Conservation (phyloP, 345 rosid genomes). For the Eucalyptus pauciflora region DNA sequence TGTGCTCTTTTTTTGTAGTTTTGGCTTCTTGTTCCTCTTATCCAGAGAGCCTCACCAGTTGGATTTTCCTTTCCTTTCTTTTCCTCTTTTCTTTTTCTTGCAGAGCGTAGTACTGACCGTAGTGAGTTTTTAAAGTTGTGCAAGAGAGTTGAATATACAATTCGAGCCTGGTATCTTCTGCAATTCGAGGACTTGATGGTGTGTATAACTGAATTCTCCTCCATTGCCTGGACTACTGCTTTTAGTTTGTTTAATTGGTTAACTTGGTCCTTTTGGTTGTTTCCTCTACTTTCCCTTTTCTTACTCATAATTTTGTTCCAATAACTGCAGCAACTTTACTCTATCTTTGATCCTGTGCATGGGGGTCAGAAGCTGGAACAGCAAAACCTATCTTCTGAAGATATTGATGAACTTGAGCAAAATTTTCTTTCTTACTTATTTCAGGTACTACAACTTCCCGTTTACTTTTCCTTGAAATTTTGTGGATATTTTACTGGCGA, state of each 20-base stretch:
- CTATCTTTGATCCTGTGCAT: conserved; percentile 73
- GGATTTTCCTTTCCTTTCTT: not conserved
- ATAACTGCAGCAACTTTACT: conserved; percentile 70
- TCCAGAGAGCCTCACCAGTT: not conserved
- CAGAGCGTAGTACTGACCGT: conserved; percentile 57
- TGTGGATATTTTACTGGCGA: not conserved
- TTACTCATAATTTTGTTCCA: not conserved
- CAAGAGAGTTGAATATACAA: conserved; percentile 87
- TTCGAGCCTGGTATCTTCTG: conserved; percentile 92
- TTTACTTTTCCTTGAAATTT: not conserved
- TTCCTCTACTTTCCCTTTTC: not conserved
- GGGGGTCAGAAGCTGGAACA: conserved; percentile 75
- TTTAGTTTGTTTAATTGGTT: not conserved
- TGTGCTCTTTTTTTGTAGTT: not conserved
- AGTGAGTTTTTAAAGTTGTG: conserved; percentile 82
- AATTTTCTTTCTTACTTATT: conserved; percentile 76
- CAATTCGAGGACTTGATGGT: conserved; percentile 98
- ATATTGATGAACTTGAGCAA: conserved; percentile 75
- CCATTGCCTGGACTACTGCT: not conserved
- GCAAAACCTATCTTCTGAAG: conserved; percentile 51
- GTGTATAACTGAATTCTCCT: not conserved
- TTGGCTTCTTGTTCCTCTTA: not conserved
- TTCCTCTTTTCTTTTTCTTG: not conserved
- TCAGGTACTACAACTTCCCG: conserved; percentile 36
- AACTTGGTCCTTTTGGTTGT: not conserved